These are phyloP conservation scores for Cladosporium halotolerans DNA, from an alignment of 2,329 filamentous ascomycete genomes.

Conservation along the genomic window DNA sequence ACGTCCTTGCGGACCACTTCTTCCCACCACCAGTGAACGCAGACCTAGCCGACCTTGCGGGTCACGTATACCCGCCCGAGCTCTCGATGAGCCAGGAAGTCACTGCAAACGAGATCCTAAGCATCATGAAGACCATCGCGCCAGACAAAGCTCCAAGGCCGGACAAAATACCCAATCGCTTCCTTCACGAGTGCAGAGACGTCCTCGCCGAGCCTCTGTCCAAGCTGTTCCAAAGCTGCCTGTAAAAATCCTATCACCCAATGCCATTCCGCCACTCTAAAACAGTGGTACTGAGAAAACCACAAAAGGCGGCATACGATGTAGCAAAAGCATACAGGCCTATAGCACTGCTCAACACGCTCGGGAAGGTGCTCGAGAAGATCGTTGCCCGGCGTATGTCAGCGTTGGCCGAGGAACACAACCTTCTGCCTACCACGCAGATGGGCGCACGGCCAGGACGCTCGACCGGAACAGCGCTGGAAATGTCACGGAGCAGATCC, in stretches of 20 bases:
- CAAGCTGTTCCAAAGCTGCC: background rate
- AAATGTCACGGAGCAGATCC: too few relatives aligned
- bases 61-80: background rate
- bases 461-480: too few relatives aligned
- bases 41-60: background rate
- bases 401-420: too few relatives aligned
- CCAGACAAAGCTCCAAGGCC: background rate
- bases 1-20: background rate
- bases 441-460: background rate
- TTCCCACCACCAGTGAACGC: background rate
- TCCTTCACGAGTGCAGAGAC: background rate
- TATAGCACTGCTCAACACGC: conserved; percentile 22
- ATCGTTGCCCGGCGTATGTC: too few relatives aligned
- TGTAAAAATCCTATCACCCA: background rate
- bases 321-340: conserved; percentile 22
- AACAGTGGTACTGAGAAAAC: conserved; percentile 21
- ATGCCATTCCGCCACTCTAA: background rate
- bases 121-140: background rate
- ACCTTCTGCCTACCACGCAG: too few relatives aligned
- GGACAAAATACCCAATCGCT: background rate
- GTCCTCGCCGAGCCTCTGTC: background rate
- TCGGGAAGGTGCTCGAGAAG: conserved; percentile 13
- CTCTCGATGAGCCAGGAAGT: background rate
- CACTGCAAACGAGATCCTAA: background rate
- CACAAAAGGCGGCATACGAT: conserved; percentile 20